Base-by-base conservation (phyloP, 2,329 filamentous ascomycete genomes). In the Rhynchosporium graminicola region DNA sequence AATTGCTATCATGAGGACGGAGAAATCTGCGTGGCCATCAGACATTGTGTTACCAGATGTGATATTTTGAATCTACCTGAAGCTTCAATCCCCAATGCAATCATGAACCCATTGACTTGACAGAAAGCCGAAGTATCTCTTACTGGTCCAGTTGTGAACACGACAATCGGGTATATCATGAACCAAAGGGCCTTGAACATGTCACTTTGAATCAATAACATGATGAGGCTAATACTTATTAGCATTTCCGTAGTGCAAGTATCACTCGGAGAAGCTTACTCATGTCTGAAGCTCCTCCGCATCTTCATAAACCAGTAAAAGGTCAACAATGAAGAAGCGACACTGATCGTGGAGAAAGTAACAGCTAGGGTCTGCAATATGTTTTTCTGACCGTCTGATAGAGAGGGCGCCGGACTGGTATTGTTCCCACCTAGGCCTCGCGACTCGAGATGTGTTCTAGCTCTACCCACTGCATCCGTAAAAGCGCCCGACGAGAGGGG, bases 291-390 rank as follows among this genome's bases (percentile, higher is more conserved):
- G 66, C 82, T 86, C 70, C 88, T 83, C 67, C 85, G 82, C 87
- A 92, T 92, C 65, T 85, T 82, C 62, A 84, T 78, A 71, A 93
- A 92, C 86, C 87, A 92, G 76, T 88, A 89, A 46, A 88, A 81
- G 2, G 86, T 81, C 36, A 83, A 71, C 6, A 85, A 69, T 0
- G 82, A 82, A 10, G 83, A 79, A 3, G 81, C 59, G 38, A 90
- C 76, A 68, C 87, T 90, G 66, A 86, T 68, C 0, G 81, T 76
- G 8, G 81, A 69, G 61, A 75, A 76, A 45, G 76, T 73, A 57
- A 80, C 68, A 9, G 73, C 71, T 61, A 74, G 59, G 61, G 63
- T 69, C 67, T 74, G 74, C 52, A 73, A 63, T 3, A 63, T 65
- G 31, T 68, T 66, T 45, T 59, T 61, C 54, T 73, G 62, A 1